Evolutionary conservation across 495 filamentous ascomycete genomes (phyloP).

Genomic region (Penicillium lividum): DNA sequence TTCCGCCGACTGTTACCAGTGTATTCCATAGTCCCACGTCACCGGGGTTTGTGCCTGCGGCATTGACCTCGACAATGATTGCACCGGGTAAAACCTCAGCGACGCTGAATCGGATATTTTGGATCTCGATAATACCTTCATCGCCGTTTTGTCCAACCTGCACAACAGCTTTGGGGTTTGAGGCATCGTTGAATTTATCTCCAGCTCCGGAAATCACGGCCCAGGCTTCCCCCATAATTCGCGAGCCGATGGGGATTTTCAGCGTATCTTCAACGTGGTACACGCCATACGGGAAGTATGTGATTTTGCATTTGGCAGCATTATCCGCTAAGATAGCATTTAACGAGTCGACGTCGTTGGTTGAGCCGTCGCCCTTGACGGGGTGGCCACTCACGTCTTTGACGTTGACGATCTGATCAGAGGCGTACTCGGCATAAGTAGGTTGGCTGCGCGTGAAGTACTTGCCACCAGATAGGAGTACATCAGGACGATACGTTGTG

Average conservation of each 20-base stretch:
- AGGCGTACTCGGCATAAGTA: constrained; percentile 51
- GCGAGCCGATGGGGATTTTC: constrained; percentile 51
- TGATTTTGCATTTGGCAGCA: constrained; percentile 49
- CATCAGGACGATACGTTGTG: constrained; percentile 20
- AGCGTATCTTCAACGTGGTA: constrained; percentile 62
- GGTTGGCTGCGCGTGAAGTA: constrained; percentile 38
- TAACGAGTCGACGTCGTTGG: constrained; percentile 49
- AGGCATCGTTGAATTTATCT: constrained; percentile 51
- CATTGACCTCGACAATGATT: constrained; percentile 52
- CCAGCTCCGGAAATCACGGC: constrained; percentile 52
- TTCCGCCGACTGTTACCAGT: constrained; percentile 54
- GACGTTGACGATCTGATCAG: constrained; percentile 49
- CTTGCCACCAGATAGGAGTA: constrained; percentile 24
- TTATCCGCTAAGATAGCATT: constrained; percentile 53
- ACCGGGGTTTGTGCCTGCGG: constrained; percentile 49
- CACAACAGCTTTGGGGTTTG: constrained; percentile 54
- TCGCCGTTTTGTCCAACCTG: constrained; percentile 57
- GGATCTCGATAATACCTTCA: constrained; percentile 57
- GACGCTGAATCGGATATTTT: constrained; percentile 57
- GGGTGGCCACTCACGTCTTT: constrained; percentile 39
- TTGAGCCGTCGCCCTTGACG: constrained; percentile 44
- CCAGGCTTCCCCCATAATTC: constrained; percentile 58
- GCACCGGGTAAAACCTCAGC: constrained; percentile 52
- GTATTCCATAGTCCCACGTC: constrained; percentile 60
- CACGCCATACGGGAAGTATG: constrained; percentile 61